Evolutionary conservation across 306 rosid genomes (phyloP).

Genomic region (Vigna trinervia): DNA sequence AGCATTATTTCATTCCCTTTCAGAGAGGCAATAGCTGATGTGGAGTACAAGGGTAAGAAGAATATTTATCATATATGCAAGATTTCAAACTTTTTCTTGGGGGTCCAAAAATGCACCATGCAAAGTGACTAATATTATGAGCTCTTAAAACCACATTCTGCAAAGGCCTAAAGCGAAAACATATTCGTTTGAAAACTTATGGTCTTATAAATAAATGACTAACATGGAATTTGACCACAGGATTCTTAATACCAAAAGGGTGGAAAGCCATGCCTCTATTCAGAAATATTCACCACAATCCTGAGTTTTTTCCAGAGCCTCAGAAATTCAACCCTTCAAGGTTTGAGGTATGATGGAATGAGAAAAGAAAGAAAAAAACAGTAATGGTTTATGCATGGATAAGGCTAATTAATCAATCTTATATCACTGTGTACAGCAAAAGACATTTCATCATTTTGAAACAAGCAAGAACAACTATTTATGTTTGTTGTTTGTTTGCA

Average conservation of each 20-base stretch:
- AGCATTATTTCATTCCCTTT: conserved; percentile 89
- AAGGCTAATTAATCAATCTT: conserved; percentile 28
- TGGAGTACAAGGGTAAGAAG: conserved; percentile 81
- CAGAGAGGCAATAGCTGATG: conserved; percentile 94
- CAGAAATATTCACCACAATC: conserved; percentile 89
- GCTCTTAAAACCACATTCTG: neutral
- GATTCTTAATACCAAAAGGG: conserved; percentile 88
- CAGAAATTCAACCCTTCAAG: conserved; percentile 83
- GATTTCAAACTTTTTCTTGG: neutral
- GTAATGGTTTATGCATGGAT: conserved; percentile 24
- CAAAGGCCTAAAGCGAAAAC: neutral
- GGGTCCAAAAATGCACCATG: conserved; percentile 29
- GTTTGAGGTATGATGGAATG: conserved; percentile 69
- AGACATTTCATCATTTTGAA: conserved; percentile 14
- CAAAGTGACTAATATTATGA: conserved; percentile 13
- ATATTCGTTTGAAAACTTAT: neutral
- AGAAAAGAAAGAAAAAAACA: conserved; percentile 11
- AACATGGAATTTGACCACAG: conserved; percentile 57
- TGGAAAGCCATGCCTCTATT: conserved; percentile 98
- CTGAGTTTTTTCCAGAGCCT: conserved; percentile 78
- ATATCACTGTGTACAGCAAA: neutral
- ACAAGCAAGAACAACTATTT: neutral
- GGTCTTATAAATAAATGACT: conserved; percentile 20
- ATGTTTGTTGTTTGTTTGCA: conserved; percentile 4
- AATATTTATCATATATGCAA: conserved; percentile 21